A percentile compares a stretch with the other conserved stretches of the same genome.
Conservation (phyloP, 2,329 filamentous ascomycete genomes). For the Claviceps monticola region DNA sequence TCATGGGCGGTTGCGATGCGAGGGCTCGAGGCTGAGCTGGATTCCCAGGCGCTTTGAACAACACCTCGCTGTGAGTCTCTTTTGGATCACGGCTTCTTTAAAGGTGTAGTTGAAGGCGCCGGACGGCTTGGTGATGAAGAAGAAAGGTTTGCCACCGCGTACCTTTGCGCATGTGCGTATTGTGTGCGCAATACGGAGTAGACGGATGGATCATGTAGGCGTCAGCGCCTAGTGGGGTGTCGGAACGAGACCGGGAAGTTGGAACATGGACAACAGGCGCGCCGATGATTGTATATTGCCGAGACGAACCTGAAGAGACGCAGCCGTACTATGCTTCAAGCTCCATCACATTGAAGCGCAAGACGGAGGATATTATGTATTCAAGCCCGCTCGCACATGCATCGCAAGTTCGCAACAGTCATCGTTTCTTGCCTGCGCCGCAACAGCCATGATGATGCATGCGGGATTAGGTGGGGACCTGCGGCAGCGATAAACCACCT, state of each 20-base stretch:
- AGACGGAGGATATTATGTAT: no score
- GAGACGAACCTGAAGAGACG: not conserved
- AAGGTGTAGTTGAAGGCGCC: conserved; percentile 45
- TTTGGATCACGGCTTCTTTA: conserved; percentile 79
- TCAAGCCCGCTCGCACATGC: no score
- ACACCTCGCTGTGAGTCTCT: conserved; percentile 83
- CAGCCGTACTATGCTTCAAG: not conserved
- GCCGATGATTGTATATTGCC: not conserved
- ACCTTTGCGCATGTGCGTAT: not conserved
- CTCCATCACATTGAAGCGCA: not conserved
- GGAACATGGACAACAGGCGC: not conserved
- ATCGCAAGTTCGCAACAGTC: no score
- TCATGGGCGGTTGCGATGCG: conserved; percentile 49
- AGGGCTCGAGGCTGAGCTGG: not conserved
- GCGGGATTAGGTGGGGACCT: no score
- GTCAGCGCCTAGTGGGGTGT: no score
- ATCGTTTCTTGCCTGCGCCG: no score
- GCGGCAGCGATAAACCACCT: no score
- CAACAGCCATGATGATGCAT: no score
- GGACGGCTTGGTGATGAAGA: conserved; percentile 9
- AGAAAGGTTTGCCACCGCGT: not conserved
- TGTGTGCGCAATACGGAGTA: not conserved
- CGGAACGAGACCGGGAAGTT: not conserved
- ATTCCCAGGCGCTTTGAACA: conserved; percentile 38
- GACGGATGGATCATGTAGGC: not conserved